phyloP scores from a whole-genome alignment of 2,329 filamentous ascomycete genomes.

The Proliferodiscus dingleyae region DNA sequence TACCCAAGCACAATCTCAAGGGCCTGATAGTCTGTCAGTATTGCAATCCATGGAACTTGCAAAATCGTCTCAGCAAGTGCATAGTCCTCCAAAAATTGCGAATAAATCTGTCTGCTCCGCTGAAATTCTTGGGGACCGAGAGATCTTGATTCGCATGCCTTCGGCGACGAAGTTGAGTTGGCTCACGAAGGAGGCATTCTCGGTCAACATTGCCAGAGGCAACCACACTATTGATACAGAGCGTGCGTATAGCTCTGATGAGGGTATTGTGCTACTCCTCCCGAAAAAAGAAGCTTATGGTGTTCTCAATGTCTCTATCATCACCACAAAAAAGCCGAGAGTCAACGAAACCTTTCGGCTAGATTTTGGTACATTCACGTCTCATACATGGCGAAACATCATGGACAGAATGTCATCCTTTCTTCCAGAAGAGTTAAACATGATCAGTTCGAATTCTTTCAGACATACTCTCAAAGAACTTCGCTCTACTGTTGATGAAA shows the following conservation, averaged over 20 bases:
- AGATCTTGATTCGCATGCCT: slow-evolving; percentile 52
- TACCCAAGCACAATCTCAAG: slow-evolving; percentile 31
- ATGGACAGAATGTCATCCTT: slow-evolving; percentile 23
- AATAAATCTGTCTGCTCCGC: slow-evolving; percentile 40
- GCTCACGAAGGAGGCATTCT: slow-evolving; percentile 52
- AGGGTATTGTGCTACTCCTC: slow-evolving; percentile 39
- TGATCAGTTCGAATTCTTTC: slow-evolving; percentile 16
- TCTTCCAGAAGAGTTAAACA: slow-evolving; percentile 17
- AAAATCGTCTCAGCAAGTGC: slow-evolving; percentile 18
- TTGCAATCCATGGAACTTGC: slow-evolving; percentile 37
- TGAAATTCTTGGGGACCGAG: slow-evolving; percentile 41
- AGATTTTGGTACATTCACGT: slow-evolving; percentile 44
- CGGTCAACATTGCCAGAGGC: slow-evolving; percentile 49
- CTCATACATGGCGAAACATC: slow-evolving; percentile 23
- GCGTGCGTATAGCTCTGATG: slow-evolving; percentile 30
- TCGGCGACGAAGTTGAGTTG: slow-evolving; percentile 47
- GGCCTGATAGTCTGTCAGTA: slow-evolving; percentile 35
- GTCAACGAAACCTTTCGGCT: slow-evolving; percentile 57
- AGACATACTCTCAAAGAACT: slow-evolving; percentile 16
- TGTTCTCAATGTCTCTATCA: slow-evolving; percentile 51
- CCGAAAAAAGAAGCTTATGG: slow-evolving; percentile 52
- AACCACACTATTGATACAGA: slow-evolving; percentile 44
- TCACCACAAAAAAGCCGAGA: slow-evolving; percentile 54
- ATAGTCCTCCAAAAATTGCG: slow-evolving; percentile 12
- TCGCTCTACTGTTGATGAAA: slow-evolving; percentile 15